Evolutionary conservation across 2,329 filamentous ascomycete species (phyloP), one percentile per base, ranked within the genome.

Genomic region (Leptographium wingfieldii): DNA sequence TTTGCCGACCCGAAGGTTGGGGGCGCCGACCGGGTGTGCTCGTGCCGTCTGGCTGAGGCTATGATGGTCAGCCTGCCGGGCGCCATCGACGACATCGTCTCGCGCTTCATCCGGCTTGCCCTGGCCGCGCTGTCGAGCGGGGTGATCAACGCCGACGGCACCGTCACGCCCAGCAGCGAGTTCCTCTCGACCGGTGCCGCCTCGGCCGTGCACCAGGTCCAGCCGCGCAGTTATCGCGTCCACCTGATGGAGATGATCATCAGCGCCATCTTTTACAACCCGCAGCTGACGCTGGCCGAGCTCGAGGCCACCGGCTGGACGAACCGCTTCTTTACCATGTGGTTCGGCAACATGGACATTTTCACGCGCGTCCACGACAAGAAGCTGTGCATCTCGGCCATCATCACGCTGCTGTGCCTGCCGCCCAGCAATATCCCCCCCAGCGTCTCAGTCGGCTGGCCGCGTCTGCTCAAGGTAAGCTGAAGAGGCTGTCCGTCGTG

Each of bases 161-260:
- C 59, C 1, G 60, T 65, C 2, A 22, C 58, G 14, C 60, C 64
- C 3, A 56, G 62, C 55, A 56, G 52, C 12, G 62, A 54, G 0
- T 64, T 65, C 40, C 22, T 59, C 10, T 25, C 59, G 1, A 54
- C 53, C 4, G 60, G 63, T 10, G 61, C 64, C 9, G 63, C 64
- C 9, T 22, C 55, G 3, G 61, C 64, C n/a, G 61, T 65, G 19
- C 61, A 65, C 58, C 56, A 61, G 53, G 78, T 89, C 57, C 92
- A 91, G 74, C 86, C 95, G 66, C 96, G 95, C 78, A 92, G 90
- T 3, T 95, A 96, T 73, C 87, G 90, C 68, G 92, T 97, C 59
- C 92, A 99, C 72, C 76, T 99, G 53, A 95, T 99, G 88, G 94
- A 99, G 76, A 95, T 99, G 85, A 85, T 99, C 61, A 96, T 99